Evolutionary conservation across 306 rosid genomes (phyloP).

Genomic region (Pterocarpus macrocarpus): DNA sequence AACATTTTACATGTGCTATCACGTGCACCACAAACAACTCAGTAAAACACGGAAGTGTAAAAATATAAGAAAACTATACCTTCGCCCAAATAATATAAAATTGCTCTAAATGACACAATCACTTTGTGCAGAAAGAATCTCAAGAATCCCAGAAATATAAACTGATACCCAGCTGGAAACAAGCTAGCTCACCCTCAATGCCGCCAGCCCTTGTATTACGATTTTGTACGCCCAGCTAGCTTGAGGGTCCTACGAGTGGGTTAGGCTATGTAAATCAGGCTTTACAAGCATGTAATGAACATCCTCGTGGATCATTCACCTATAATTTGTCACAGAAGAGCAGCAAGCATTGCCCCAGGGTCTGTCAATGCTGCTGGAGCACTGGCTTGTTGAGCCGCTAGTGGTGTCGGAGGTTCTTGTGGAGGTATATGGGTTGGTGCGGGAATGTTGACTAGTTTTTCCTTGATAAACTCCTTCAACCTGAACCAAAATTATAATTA

Average conservation of each 20-base stretch:
- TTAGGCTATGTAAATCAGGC: constrained; percentile 56
- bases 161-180: constrained; percentile 47
- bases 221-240: constrained; percentile 33
- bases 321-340: constrained; percentile 56
- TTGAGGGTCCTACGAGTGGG: constrained; percentile 38
- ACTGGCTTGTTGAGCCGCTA: constrained; percentile 55
- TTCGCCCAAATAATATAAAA: constrained; percentile 42
- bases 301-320: constrained; percentile 41
- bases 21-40: background rate
- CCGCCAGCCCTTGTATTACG: constrained; percentile 60
- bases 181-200: constrained; percentile 45
- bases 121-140: constrained; percentile 55
- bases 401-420: constrained; percentile 53
- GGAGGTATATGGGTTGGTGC: constrained; percentile 42
- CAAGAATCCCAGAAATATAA: constrained; percentile 52
- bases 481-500: constrained; percentile 49
- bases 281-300: constrained; percentile 52
- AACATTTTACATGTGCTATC: constrained; percentile 15
- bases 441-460: constrained; percentile 66
- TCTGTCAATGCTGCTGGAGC: constrained; percentile 54
- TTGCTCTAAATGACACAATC: constrained; percentile 46
- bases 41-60: background rate
- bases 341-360: constrained; percentile 81
- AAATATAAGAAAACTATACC: constrained; percentile 20
- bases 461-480: constrained; percentile 78